Percentiles rank a stretch among this genome's conserved stretches.
Conservation (phyloP, 2,329 filamentous ascomycete species). For the Alternaria consortialis region DNA sequence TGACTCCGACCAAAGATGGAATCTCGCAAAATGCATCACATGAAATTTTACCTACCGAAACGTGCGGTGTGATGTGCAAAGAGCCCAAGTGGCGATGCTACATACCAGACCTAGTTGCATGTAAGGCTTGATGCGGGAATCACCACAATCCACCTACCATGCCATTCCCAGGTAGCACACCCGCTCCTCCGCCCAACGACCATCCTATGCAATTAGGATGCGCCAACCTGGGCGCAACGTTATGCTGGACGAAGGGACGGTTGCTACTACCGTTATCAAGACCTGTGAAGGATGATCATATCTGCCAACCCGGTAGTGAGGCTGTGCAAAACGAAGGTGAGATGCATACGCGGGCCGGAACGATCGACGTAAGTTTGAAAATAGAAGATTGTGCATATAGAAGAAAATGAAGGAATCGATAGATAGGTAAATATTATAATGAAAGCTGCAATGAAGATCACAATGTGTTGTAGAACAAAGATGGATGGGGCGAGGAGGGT, state of each 20-base stretch:
- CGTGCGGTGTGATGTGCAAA: not conserved
- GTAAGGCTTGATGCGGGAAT: not conserved
- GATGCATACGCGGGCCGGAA: conserved; percentile 11
- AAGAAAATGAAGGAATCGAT: not conserved
- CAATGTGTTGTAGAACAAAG: conserved; percentile 2
- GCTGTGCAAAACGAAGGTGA: conserved; percentile 15
- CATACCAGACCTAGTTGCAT: not conserved
- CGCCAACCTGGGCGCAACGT: conserved; percentile 1
- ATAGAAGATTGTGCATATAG: conserved; percentile 12
- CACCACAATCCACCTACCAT: not conserved
- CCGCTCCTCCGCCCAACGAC: not conserved
- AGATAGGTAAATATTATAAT: not conserved
- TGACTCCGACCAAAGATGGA: not conserved
- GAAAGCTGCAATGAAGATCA: not conserved
- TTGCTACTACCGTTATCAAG: not conserved
- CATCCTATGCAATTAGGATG: not conserved
- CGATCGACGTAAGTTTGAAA: conserved; percentile 6
- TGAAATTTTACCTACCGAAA: not conserved
- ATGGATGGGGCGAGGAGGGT: not conserved
- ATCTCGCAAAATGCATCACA: not conserved
- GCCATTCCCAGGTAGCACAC: not conserved
- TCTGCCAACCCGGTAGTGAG: conserved; percentile 5
- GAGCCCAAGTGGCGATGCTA: not conserved
- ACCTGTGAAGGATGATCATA: not conserved
- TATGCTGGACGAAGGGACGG: not conserved